Conservation (phyloP, 352 stramenopile genomes). For the Halophytophthora polymorphica region DNA sequence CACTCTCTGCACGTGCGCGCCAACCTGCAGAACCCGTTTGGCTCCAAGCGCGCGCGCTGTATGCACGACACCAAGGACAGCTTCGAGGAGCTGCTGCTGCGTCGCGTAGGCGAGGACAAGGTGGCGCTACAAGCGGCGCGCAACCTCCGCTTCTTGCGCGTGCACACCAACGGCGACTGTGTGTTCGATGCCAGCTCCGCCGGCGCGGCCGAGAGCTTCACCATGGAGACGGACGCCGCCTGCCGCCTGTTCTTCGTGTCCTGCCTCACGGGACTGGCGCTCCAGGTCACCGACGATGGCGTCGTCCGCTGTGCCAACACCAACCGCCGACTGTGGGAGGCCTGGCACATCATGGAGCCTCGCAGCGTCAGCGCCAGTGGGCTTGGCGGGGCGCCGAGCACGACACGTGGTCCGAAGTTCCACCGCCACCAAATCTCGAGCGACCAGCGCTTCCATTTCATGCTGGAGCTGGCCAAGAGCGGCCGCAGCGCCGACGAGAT, state of each 20-base stretch:
- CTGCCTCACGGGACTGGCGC: constrained; percentile 22
- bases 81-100: constrained; percentile 3
- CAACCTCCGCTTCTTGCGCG: constrained; percentile 1
- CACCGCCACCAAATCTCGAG: constrained; percentile 2
- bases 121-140: constrained; percentile 3
- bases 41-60: constrained; percentile 1
- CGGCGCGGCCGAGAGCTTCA: constrained; percentile 1
- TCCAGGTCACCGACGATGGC: constrained; percentile 18
- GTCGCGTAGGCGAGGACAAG: constrained; percentile 2
- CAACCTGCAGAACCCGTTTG: constrained; percentile 3
- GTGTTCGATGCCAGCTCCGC: not conserved
- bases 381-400: not conserved
- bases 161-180: not conserved
- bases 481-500: constrained; percentile 25
- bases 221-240: constrained; percentile 20
- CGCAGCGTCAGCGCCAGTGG: not conserved
- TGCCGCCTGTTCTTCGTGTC: constrained; percentile 31
- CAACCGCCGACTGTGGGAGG: constrained; percentile 16
- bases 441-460: constrained; percentile 15
- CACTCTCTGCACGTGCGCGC: not conserved
- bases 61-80: not conserved
- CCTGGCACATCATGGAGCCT: constrained; percentile 26
- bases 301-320: constrained; percentile 22
- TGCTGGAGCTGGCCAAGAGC: constrained; percentile 26
- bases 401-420: not conserved